Percentiles rank a stretch among this genome's conserved stretches.
Conservation (phyloP, 495 filamentous ascomycete species). For the Bryoglossum gracile region DNA sequence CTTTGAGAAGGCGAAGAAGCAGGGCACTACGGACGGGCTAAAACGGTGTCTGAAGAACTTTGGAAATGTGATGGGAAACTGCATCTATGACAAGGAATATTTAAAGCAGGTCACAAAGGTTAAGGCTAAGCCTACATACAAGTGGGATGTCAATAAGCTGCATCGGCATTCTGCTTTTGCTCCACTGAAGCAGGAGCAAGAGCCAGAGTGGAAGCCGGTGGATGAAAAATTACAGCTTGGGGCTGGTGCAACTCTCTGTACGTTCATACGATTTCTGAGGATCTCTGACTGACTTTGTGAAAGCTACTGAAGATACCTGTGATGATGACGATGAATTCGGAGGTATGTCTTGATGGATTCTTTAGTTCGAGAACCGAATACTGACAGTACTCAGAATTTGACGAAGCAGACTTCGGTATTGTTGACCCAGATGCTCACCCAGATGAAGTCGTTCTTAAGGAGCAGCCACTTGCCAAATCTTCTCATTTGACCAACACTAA, state of each 20-base stretch:
- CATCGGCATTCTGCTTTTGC: constrained; percentile 72
- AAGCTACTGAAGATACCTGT: constrained; percentile 30
- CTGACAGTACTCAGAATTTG: constrained; percentile 45
- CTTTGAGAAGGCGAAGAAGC: constrained; percentile 97
- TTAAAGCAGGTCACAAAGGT: constrained; percentile 75
- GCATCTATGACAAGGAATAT: constrained; percentile 95
- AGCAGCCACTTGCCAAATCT: constrained; percentile 13
- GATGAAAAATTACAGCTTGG: constrained; percentile 34
- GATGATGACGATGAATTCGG: constrained; percentile 70
- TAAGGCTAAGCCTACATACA: constrained; percentile 57
- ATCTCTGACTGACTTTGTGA: too few species aligned
- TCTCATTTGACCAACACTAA: constrained; percentile 11
- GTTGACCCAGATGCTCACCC: constrained; percentile 48
- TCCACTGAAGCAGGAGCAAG: constrained; percentile 40
- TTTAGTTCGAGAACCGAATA: too few species aligned
- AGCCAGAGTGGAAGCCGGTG: constrained; percentile 2
- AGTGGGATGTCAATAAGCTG: constrained; percentile 67
- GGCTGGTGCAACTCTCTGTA: constrained; percentile 20
- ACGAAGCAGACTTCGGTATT: constrained; percentile 66
- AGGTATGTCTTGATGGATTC: too few species aligned
- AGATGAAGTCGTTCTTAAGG: constrained; percentile 43
- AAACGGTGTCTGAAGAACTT: constrained; percentile 88
- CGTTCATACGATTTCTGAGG: not conserved
- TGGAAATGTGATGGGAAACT: constrained; percentile 94
- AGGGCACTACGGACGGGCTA: constrained; percentile 88